Base-by-base conservation (phyloP, 768 basidiomycete species). In the Amanita fuliginea region DNA sequence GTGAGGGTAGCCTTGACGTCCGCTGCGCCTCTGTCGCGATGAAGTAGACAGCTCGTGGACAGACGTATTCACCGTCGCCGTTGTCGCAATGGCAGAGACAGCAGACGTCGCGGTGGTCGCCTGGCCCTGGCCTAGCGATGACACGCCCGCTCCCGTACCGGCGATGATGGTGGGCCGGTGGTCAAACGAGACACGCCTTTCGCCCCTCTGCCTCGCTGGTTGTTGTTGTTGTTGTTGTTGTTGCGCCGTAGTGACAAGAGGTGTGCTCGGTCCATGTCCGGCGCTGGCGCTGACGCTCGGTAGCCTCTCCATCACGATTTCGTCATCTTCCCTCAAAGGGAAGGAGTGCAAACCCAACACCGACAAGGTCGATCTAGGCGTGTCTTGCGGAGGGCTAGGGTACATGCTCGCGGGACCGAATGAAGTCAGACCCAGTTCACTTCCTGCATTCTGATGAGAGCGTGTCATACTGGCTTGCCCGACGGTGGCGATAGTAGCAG, bases 341-440 rank as follows among this genome's bases (percentile, higher is more conserved):
- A 50, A 50, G 8, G 41, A 22, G 13, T 50, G 42, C 33, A 50
- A 10, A 3, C 49, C 41, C 33, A 50, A 18, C 3, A 39, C 41
- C 26, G 49, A 42, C 26, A 50, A 18, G 3, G 49, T 42, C 10
- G 49, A 50, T 32, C 33, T 33, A 34, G 49, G 42, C 30, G 47
- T 48, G 47, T 33, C 39, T 28, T 39, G 39, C 28, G 47, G 39
- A 8, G 47, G 47, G 22, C 16, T 40, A 6, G 49, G 41, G 22
- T 50, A 50, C 49, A 50, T 50, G 19, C 49, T 50, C 14, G 39
- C 41, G 4, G 49, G 49, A 7, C 49, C 49, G 24, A 50, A 50
- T 16, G 49, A 42, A 6, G 28, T 35, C 40, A 50, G 22, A 16
- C 41, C 30, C 33, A 50, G n/a, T n/a, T 14, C 39, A 19, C 21